Percentiles rank a stretch among this genome's conserved stretches.
phyloP scores from a whole-genome alignment of 768 basidiomycete genomes.

The Amylocystis lapponica region DNA sequence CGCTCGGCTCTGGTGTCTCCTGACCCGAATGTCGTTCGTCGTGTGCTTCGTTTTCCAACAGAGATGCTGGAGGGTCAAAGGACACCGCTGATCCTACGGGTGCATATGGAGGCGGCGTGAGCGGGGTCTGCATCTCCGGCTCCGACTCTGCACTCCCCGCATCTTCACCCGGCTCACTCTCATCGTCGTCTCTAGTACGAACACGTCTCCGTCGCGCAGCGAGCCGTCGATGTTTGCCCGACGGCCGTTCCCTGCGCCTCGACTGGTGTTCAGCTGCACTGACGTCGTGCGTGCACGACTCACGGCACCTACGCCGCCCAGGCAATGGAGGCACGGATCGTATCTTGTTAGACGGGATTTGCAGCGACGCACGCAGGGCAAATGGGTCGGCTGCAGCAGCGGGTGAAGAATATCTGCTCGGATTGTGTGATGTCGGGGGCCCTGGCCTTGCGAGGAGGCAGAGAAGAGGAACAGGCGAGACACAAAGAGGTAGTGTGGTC shows the following conservation, averaged over 20 bases:
- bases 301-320: slow-evolving; percentile 47
- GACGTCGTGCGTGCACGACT: slow-evolving; percentile 1
- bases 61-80: background rate
- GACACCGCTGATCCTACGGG: no score
- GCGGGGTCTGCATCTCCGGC: no score
- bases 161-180: slow-evolving; percentile 16
- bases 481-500: slow-evolving; percentile 12
- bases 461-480: slow-evolving; percentile 23
- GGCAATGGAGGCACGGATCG: slow-evolving; percentile 67
- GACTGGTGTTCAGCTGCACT: no score
- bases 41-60: background rate
- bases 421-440: background rate
- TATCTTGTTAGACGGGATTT: slow-evolving; percentile 66
- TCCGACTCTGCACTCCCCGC: slow-evolving; percentile 9
- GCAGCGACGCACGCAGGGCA: slow-evolving; percentile 50
- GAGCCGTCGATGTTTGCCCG: slow-evolving; percentile 44
- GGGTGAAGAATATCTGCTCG: slow-evolving; percentile 41
- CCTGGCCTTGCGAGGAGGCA: slow-evolving; percentile 16
- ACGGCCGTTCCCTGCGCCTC: slow-evolving; percentile 3
- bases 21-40: background rate
- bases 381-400: slow-evolving; percentile 62
- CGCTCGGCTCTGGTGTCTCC: no score
- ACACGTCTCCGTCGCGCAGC: slow-evolving; percentile 54
- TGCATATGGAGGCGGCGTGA: slow-evolving; percentile 13
- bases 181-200: slow-evolving; percentile 59